Evolutionary conservation across 306 rosid species (phyloP).

Genomic region (Fagus crenata): DNA sequence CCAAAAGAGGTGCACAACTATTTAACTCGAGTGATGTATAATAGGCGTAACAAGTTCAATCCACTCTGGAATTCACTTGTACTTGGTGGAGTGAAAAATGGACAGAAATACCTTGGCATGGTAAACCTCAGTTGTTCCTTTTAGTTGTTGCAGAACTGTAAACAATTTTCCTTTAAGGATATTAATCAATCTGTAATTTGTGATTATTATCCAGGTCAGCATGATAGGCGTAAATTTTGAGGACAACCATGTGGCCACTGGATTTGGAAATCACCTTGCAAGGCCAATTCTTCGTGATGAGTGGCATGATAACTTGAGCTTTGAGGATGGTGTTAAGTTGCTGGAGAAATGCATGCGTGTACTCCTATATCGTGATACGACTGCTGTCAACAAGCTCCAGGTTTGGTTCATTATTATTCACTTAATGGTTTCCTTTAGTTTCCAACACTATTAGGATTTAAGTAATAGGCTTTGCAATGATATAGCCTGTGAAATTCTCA

Average conservation of each 20-base stretch:
- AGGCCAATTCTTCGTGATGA: constrained; percentile 96
- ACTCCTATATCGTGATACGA: constrained; percentile 88
- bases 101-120: constrained; percentile 65
- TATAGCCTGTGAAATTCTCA: too few relatives aligned
- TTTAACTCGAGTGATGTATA: constrained; percentile 62
- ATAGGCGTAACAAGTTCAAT: constrained; percentile 62
- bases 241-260: constrained; percentile 35
- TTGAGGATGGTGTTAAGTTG: constrained; percentile 85
- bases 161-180: constrained; percentile 10
- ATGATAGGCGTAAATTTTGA: constrained; percentile 91
- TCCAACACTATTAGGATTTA: too few relatives aligned
- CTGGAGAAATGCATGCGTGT: constrained; percentile 98
- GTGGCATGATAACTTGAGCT: constrained; percentile 85
- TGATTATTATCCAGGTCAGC: constrained; percentile 57
- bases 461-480: too few relatives aligned
- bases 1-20: constrained; percentile 55
- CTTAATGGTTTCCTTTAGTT: too few relatives aligned
- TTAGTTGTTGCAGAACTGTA: background rate
- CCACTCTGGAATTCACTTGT: constrained; percentile 65
- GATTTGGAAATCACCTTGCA: constrained; percentile 93
- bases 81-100: constrained; percentile 64
- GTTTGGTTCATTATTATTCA: constrained; percentile 33
- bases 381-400: constrained; percentile 87
- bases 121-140: constrained; percentile 39
- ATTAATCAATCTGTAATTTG: constrained; percentile 12